These are phyloP conservation scores for Puccinia novopanici DNA, from an alignment of 1,284 basidiomycete species.

Conservation along the genomic window DNA sequence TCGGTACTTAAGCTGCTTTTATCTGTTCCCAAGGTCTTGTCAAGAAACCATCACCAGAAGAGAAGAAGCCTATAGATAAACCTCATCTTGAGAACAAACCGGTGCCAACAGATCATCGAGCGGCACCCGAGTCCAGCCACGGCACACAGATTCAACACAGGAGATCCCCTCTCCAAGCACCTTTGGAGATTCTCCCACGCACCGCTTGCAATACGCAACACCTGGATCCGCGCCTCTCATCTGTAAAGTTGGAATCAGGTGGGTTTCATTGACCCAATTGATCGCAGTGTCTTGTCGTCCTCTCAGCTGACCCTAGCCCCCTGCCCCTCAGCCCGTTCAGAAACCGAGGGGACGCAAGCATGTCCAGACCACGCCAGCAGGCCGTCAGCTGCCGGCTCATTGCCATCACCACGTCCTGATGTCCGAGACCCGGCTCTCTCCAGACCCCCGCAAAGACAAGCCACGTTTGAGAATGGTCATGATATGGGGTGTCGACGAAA, in stretches of 20 bases:
- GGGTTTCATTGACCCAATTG: background rate
- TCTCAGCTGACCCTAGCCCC: slow-evolving; percentile 1
- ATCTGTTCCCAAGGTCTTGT: background rate
- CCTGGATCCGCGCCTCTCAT: background rate
- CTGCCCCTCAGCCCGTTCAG: background rate
- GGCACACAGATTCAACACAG: background rate
- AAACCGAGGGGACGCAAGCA: background rate
- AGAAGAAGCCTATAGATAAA: background rate
- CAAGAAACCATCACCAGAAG: background rate
- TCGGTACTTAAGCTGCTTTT: background rate
- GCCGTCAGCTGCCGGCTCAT: background rate
- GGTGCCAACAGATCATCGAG: background rate
- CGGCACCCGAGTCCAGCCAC: background rate
- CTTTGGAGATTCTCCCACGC: background rate
- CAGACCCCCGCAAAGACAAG: no score
- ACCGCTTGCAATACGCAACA: background rate
- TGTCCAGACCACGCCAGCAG: background rate
- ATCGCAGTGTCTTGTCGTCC: background rate
- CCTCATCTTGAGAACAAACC: background rate
- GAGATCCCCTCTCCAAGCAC: background rate
- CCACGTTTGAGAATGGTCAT: no score
- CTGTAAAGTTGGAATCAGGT: background rate
- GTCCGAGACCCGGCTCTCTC: no score
- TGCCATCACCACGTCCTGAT: background rate
- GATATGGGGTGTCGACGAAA: background rate